Percentiles rank a stretch among this genome's conserved stretches.
phyloP scores from a whole-genome alignment of 768 basidiomycete species.

The Hericium coralloides region DNA sequence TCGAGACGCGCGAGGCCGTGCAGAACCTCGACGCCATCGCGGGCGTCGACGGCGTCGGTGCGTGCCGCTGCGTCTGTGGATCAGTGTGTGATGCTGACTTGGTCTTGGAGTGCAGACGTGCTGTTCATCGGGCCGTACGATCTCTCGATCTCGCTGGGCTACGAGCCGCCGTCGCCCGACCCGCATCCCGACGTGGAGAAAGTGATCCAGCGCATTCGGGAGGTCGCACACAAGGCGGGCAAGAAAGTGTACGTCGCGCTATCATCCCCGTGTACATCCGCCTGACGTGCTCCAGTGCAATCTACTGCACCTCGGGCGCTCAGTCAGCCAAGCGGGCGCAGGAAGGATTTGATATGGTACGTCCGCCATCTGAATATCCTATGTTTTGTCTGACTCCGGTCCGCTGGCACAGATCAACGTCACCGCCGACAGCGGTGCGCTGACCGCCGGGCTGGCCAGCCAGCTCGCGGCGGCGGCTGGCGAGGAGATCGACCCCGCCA shows the following conservation, averaged over 20 bases:
- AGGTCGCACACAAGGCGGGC: slow-evolving; percentile 38
- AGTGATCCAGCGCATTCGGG: slow-evolving; percentile 45
- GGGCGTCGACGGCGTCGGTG: slow-evolving; percentile 28
- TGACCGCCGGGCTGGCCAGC: background rate
- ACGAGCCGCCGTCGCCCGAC: slow-evolving; percentile 51
- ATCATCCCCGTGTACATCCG: background rate
- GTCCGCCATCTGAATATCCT: background rate
- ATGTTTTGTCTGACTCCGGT: background rate
- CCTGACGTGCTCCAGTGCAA: slow-evolving; percentile 26
- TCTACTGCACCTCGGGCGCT: slow-evolving; percentile 37
- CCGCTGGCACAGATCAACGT: background rate
- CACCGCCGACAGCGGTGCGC: background rate
- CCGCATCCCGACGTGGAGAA: slow-evolving; percentile 57
- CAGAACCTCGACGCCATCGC: slow-evolving; percentile 33
- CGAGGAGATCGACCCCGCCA: background rate
- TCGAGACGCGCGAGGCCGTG: slow-evolving; percentile 32
- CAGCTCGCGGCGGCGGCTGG: background rate
- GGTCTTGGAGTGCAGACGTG: slow-evolving; percentile 30
- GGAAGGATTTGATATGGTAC: slow-evolving; percentile 44
- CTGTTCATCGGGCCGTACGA: slow-evolving; percentile 64
- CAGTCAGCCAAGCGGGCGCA: slow-evolving; percentile 35
- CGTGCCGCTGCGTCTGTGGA: slow-evolving; percentile 14
- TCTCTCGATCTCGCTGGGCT: slow-evolving; percentile 54
- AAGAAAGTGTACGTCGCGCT: slow-evolving; percentile 51
- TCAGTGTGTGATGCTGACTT: no score